Base-by-base conservation (phyloP, 1,139 yeast genomes). In the Insectozyma bohioensis region DNA sequence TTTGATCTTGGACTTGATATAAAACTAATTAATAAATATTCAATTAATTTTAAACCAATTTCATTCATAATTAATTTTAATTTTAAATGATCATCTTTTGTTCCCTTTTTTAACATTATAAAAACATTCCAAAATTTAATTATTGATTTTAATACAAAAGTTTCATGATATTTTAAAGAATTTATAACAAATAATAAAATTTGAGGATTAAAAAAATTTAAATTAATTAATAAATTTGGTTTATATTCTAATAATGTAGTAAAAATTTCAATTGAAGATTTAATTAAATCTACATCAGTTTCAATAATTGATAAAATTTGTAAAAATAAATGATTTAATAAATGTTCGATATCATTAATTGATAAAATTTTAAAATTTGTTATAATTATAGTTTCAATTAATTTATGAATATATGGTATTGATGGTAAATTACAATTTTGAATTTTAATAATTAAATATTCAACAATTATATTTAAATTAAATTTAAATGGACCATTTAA, bases 71-170 rank as follows among this genome's bases (percentile, higher is more conserved):
- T 36, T 3, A 50, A 39, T 20, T 58, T 56, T 0, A 75, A 48
- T 1, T 43, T 36, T 2, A 58, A 61, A 15, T 71, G 71, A 41
- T 80, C 85, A 12, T 62, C 59, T 16, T 61, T 55, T 4, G 63
- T 58, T 3, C 85, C 85, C 41, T 66, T 67, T 45, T 74, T 75
- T 45, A 80, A 61, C 18, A 68, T 59, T 2, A 85, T 49, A 9
- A 83, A 52, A 19, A 67, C 64, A 3, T 65, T 63, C 95, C 95
- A 86, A 47, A 86, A 85, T 41, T 73, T 71, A 35, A 76, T 66
- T 0, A 77, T 67, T 0, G 87, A 67, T 40, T 77, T 75, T 26
- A 86, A 58, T 2, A 85, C 75, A 46, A 82, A 78, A 33, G 82
- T 68, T 52, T 86, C 95, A 31, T 71, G 70, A 0, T 79, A 69